Evolutionary conservation across 1,139 yeast genomes (phyloP).

Genomic region (Candida pseudoviswanathii): DNA sequence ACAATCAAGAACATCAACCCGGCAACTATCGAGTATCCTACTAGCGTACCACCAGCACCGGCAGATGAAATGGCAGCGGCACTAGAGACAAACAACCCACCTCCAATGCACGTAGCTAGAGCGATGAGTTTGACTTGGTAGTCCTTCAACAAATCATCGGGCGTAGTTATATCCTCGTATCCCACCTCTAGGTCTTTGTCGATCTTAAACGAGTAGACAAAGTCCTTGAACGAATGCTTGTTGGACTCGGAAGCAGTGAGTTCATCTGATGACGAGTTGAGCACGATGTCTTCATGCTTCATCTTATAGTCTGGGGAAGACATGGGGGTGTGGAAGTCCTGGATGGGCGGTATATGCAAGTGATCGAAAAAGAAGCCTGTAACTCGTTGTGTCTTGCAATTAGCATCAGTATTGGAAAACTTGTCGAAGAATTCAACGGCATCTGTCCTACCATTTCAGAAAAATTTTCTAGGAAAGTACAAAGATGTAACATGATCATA

Average conservation of each 20-base stretch:
- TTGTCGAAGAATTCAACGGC: neutral
- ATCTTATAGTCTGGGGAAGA: slow-evolving; percentile 2
- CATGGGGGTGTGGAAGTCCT: neutral
- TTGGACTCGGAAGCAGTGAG: neutral
- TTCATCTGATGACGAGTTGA: neutral
- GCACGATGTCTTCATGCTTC: neutral
- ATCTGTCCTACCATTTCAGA: neutral
- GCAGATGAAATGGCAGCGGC: slow-evolving; percentile 48
- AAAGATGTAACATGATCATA: neutral
- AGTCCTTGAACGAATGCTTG: slow-evolving; percentile 2
- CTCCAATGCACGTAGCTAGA: slow-evolving; percentile 81
- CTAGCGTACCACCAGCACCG: slow-evolving; percentile 68
- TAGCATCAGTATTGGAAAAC: neutral
- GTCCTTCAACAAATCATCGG: slow-evolving; percentile 25
- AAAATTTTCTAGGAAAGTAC: slow-evolving; percentile 1
- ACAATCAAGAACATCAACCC: slow-evolving; percentile 33
- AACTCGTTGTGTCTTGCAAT: slow-evolving; percentile 4
- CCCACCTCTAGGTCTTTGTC: slow-evolving; percentile 13
- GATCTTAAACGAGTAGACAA: slow-evolving; percentile 14
- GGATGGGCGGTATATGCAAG: neutral
- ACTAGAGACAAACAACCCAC: slow-evolving; percentile 39
- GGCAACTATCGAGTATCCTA: slow-evolving; percentile 46
- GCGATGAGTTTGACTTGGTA: slow-evolving; percentile 65
- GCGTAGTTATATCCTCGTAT: slow-evolving; percentile 14
- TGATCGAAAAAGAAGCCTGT: neutral